These are phyloP conservation scores for Monilinia laxa DNA, from an alignment of 2,329 filamentous ascomycete genomes.

Conservation along the genomic window DNA sequence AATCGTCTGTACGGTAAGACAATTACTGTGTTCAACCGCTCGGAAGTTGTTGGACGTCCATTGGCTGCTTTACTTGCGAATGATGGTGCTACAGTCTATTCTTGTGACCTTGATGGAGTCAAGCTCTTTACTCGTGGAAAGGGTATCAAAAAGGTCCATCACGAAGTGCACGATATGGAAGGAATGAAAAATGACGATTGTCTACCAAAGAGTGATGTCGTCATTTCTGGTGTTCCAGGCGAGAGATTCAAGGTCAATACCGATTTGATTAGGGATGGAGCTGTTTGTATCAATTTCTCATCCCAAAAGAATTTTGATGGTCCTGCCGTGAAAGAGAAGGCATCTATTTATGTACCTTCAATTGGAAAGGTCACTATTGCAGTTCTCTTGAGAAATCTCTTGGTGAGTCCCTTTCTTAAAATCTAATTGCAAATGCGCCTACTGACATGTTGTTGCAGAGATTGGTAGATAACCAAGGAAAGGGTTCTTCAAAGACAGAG, in stretches of 20 bases:
- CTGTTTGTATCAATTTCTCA: constrained; percentile 98
- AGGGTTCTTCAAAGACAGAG: neutral
- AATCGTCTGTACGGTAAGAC: constrained; percentile 92
- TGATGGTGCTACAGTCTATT: constrained; percentile 93
- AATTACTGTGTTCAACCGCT: constrained; percentile 94
- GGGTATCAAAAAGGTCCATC: constrained; percentile 79
- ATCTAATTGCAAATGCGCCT: neutral
- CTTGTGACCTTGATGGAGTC: constrained; percentile 86
- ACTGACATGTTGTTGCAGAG: neutral
- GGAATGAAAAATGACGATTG: constrained; percentile 78
- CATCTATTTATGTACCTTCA: constrained; percentile 93
- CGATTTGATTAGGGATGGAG: constrained; percentile 79
- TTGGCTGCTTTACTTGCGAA: constrained; percentile 92
- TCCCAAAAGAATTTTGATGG: constrained; percentile 90
- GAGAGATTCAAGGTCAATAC: constrained; percentile 89
- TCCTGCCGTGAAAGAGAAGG: constrained; percentile 87
- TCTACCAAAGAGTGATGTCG: constrained; percentile 84
- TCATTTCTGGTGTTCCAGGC: constrained; percentile 88
- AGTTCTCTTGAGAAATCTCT: constrained; percentile 80
- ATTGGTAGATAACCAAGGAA: constrained; percentile 21
- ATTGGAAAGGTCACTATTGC: constrained; percentile 98
- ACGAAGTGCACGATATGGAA: constrained; percentile 77
- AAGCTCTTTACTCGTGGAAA: constrained; percentile 89
- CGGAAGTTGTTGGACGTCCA: constrained; percentile 91
- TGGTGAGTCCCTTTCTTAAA: constrained; percentile 43